Evolutionary conservation across 164 flowering plant species (phyloP).

Genomic region (Macadamia integrifolia): DNA sequence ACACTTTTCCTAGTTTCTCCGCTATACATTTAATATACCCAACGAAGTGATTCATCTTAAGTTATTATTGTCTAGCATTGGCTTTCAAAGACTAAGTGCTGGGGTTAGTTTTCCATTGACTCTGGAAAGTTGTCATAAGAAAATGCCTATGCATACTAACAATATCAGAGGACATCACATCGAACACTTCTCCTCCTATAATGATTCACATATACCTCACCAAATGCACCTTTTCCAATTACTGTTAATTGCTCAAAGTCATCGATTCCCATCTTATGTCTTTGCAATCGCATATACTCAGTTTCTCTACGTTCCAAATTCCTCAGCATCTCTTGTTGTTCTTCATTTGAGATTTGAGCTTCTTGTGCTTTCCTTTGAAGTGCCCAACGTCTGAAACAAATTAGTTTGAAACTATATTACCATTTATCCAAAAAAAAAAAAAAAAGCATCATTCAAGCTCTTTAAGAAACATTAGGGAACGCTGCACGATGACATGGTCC

Average conservation of each 20-base stretch:
- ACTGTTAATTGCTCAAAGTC: constrained; percentile 74
- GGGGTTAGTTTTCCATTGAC: background rate
- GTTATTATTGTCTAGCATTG: no score
- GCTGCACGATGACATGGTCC: background rate
- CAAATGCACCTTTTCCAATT: constrained; percentile 91
- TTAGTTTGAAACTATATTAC: background rate
- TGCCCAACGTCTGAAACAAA: constrained; percentile 46
- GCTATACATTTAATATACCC: no score
- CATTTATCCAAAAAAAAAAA: background rate
- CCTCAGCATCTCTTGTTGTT: constrained; percentile 73
- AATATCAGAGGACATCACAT: background rate
- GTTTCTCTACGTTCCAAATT: constrained; percentile 75
- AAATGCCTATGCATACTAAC: no score
- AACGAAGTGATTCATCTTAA: background rate
- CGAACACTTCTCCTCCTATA: background rate
- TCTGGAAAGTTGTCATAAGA: no score
- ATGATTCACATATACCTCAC: constrained; percentile 48
- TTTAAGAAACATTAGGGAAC: background rate
- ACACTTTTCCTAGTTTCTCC: no score
- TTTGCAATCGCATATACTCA: constrained; percentile 79
- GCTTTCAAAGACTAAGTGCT: background rate
- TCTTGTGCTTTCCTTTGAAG: constrained; percentile 71
- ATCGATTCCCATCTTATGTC: constrained; percentile 87
- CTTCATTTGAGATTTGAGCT: constrained; percentile 61
- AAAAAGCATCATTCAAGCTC: background rate